Base-by-base conservation (phyloP, 805 yeast genomes). In the Dipodascopsis tothii region DNA sequence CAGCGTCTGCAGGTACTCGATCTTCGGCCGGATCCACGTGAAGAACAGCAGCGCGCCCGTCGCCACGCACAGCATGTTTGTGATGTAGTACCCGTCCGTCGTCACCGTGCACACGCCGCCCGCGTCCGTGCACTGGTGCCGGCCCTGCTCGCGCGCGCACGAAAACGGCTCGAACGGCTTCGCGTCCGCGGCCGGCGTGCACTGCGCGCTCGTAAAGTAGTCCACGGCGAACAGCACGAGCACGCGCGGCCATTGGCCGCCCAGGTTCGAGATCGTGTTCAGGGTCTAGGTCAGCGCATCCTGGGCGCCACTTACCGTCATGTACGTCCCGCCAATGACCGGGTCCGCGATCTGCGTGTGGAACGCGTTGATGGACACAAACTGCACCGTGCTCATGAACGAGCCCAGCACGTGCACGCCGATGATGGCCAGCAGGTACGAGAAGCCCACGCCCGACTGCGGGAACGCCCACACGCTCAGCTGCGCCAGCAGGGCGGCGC, bases 211-310 rank as follows among this genome's bases (percentile, higher is more conserved):
- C 0, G 96, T 84, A 54, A 87, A 75, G 54, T 70, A 73, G 64
- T 90, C 96, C 43, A 92, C 90, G 63, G 87, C 70, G 46, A 71
- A 75, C 53, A 87, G 73, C 1, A 90, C 80, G 25, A 92, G 68
- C n/a, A 85, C 67, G 43, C 86, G 73, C 1, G 98, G 98, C 98
- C 98, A 92, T 35, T 94, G 92, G 7, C 98, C 98, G 20, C 98
- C 98, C 45, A 90, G 72, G 61, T 92, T 92, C 34, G 94, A 78
- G 38, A 92, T 69, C 0, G 98, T 92, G 63, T 92, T 92, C 46
- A 92, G 69, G 0, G 95, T 80, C 35, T 43, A 33, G 19, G 3
- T 4, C 19, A n/a, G 14, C 22, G 14, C 19, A 33, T 21, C 21
- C 20, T 16, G 14, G 5, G 30, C 16, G n/a, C 14, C 9, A 21